Evolutionary conservation across 2,329 filamentous ascomycete species (phyloP), one percentile per base, ranked within the genome.

Genomic region (Aspergillus puulaauensis): DNA sequence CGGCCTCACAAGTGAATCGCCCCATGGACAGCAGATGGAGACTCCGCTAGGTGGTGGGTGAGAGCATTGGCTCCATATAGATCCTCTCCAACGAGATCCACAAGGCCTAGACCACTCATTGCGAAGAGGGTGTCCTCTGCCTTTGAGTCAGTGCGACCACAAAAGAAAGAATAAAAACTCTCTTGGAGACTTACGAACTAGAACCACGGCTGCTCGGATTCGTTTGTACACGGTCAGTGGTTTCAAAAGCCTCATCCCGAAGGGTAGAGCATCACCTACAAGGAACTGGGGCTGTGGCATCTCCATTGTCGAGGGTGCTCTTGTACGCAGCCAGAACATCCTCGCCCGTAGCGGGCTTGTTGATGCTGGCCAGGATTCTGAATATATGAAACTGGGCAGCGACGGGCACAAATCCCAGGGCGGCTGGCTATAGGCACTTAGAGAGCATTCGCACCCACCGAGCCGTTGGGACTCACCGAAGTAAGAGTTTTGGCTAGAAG

Each of bases 401-500:
- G 19, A 75, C 70, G 2, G 73, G 73, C 2, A 75, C 64, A 37
- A 75, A 75, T 1, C 71, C 73, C n/a, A 75, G 53, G 0, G 72
- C 68, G 12, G 73, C 71, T 1, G 69, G 59, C 73, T 75, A 27
- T 15, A 35, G 15, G 14, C n/a, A 45, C 19, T 43, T n/a, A 43
- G 23, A n/a, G 12, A n/a, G 4, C 3, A 14, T 23, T 15, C 11
- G 12, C 44, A 35, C 7, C 12, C 33, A 15, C 5, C 11, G 24
- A 35, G 17, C n/a, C 24, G 31, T 4, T 14, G n/a, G 21, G 39
- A 35, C 23, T 48, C 21, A 57, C 54, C 23, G 48, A 33, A 33
- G 54, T 57, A n/a, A 57, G 41, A 3, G 54, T 52, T n/a, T 52
- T 57, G 23, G 54, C 48, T 15, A 57, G 15, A 4, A 52, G 41